phyloP scores from a whole-genome alignment of 1,284 basidiomycete genomes.

The Xerocomus tenax region DNA sequence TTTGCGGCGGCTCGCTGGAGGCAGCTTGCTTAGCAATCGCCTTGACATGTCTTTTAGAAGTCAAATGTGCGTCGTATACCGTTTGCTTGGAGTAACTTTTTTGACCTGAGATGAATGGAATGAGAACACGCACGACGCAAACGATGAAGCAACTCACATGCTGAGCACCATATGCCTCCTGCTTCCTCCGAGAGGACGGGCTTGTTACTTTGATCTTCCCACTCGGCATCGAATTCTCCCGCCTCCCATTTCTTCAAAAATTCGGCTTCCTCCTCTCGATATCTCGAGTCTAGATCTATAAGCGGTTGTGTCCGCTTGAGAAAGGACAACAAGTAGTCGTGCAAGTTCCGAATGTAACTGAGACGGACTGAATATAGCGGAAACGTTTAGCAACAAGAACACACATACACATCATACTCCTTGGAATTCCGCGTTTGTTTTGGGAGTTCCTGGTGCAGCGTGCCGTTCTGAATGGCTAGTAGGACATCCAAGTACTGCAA shows the following conservation, averaged over 20 bases:
- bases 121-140: slow-evolving; percentile 5
- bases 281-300: slow-evolving; percentile 67
- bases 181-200: slow-evolving; percentile 36
- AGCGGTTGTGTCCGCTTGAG: slow-evolving; percentile 82
- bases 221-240: slow-evolving; percentile 61
- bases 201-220: slow-evolving; percentile 55
- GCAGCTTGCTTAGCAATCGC: slow-evolving; percentile 66
- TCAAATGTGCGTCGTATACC: slow-evolving; percentile 93
- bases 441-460: slow-evolving; percentile 63
- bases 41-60: slow-evolving; percentile 92
- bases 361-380: slow-evolving; percentile 11
- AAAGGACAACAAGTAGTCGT: slow-evolving; percentile 82
- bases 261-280: slow-evolving; percentile 54
- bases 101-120: slow-evolving; percentile 53
- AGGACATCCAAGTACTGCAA: slow-evolving; percentile 88
- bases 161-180: slow-evolving; percentile 87
- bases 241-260: slow-evolving; percentile 80
- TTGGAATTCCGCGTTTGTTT: slow-evolving; percentile 65
- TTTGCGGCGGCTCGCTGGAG: slow-evolving; percentile 44
- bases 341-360: slow-evolving; percentile 77
- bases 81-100: slow-evolving; percentile 94
- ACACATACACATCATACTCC: slow-evolving; percentile 72
- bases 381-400: neutral
- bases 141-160: slow-evolving; percentile 57
- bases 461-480: slow-evolving; percentile 46